Evolutionary conservation across 306 rosid genomes (phyloP), one percentile per base, ranked within the genome.

Genomic region (Acmispon strigosus): DNA sequence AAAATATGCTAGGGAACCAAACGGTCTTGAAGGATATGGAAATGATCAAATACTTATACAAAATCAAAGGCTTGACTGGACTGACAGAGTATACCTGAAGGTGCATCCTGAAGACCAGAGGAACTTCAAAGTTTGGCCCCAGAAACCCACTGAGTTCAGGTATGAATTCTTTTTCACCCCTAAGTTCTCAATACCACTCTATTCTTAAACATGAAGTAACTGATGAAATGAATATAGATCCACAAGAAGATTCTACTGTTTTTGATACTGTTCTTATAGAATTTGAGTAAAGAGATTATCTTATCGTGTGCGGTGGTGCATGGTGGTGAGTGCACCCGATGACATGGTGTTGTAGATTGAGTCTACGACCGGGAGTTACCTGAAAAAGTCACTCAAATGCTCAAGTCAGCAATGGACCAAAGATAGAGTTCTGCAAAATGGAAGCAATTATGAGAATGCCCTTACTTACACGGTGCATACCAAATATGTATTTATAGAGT

Each of bases 51-150:
- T 83, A 17, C 69, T 67, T 34, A 73, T 83, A 10, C 57, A 80
- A 19, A 37, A 82, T 0, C 90, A 88, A 80, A 84, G 52, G 29
- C 88, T 92, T 39, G 96, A 92, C 18, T 92, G 97, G 93, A 81
- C 66, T n/a, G 91, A 87, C 49, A 81, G 93, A 41, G 11, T 92
- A 44, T 85, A 76, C 75, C 78, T 89, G 7, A 32, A 16, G 1
- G 83, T 89, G 5, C 60, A 69, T 11, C 97, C 97, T 32, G 59
- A 84, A 70, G 81, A 82, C 61, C 70, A 78, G 17, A 84, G 90
- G 43, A 83, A 71, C 29, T 81, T 79, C 67, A 50, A 81, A 57
- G 13, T 66, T 66, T 89, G 96, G 96, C 96, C 96, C 0, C 37
- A 80, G 71, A 74, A 39, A 11, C 96, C 96, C 12, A 14, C 59